phyloP scores from a whole-genome alignment of 78 protist genomes.

The Tieghemostelium lacteum region DNA sequence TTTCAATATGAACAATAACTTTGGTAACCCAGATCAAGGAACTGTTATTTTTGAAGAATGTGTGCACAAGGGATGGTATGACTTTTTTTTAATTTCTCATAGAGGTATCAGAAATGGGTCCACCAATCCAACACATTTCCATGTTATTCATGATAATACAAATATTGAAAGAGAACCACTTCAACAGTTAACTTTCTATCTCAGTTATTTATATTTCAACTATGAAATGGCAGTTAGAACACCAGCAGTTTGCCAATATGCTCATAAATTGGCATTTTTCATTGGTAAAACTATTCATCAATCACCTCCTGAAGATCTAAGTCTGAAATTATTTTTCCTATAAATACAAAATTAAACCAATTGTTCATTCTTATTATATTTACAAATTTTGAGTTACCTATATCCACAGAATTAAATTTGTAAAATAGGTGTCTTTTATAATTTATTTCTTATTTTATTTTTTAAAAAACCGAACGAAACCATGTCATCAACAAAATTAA shows the following conservation, averaged over 20 bases:
- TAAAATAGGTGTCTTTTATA: too few species aligned
- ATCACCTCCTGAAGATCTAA: not conserved
- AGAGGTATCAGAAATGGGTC: constrained; percentile 29
- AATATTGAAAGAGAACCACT: not conserved
- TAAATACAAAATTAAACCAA: too few species aligned
- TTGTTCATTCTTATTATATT: too few species aligned
- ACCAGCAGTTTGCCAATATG: constrained; percentile 43
- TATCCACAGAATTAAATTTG: too few species aligned
- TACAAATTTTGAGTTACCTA: too few species aligned
- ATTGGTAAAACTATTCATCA: constrained; percentile 21
- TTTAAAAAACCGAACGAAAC: too few species aligned
- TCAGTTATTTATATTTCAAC: constrained; percentile 30
- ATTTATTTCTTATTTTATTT: too few species aligned
- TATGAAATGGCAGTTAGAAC: constrained; percentile 27
- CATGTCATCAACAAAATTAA: too few species aligned
- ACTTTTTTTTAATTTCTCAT: constrained; percentile 62
- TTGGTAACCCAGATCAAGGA: constrained; percentile 45
- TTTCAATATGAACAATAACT: not conserved
- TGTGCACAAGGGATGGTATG: constrained; percentile 22
- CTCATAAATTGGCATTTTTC: constrained; percentile 15
- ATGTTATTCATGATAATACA: constrained; percentile 24
- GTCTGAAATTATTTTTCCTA: constrained; percentile 8
- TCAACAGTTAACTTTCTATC: constrained; percentile 25
- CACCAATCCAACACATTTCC: constrained; percentile 75
- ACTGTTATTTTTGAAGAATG: constrained; percentile 23